phyloP scores from a whole-genome alignment of 108 stramenopile species.

The Cylindrotheca fusiformis region DNA sequence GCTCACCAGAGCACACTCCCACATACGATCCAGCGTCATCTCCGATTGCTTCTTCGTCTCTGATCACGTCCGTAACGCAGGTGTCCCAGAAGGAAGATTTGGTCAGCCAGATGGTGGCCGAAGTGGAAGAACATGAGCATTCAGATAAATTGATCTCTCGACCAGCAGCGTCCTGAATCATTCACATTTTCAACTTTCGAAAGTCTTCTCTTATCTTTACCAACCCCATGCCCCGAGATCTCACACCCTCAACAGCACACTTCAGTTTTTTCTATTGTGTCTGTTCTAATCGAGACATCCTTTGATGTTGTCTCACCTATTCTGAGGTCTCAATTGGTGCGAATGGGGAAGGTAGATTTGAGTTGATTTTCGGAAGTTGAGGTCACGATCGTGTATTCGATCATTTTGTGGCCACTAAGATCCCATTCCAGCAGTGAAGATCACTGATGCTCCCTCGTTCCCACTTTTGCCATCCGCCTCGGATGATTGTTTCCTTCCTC shows the following conservation, averaged over 20 bases:
- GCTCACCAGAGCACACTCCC: constrained; percentile 24
- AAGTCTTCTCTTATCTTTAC: background rate
- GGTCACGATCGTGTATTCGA: constrained; percentile 20
- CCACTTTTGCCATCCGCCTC: constrained; percentile 7
- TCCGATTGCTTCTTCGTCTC: constrained; percentile 19
- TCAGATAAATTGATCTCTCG: constrained; percentile 85
- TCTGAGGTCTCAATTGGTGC: no score
- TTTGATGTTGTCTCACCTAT: constrained; percentile 1
- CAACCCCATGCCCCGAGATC: background rate
- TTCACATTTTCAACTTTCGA: constrained; percentile 23
- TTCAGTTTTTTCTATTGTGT: constrained; percentile 1
- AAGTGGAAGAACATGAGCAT: constrained; percentile 49
- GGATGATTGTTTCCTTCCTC: constrained; percentile 40
- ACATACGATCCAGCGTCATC: constrained; percentile 10
- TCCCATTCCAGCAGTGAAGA: constrained; percentile 90
- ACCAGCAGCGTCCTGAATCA: constrained; percentile 85
- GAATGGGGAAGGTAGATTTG: no score
- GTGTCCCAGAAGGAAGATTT: constrained; percentile 11
- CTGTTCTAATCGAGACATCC: constrained; percentile 4
- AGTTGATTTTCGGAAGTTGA: background rate
- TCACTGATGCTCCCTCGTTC: constrained; percentile 18
- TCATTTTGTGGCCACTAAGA: constrained; percentile 58
- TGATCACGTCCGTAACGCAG: background rate
- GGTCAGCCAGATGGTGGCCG: constrained; percentile 1
- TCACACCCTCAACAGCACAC: constrained; percentile 21